Evolutionary conservation across 164 flowering plant genomes (phyloP).

Genomic region (Vitis riparia): DNA sequence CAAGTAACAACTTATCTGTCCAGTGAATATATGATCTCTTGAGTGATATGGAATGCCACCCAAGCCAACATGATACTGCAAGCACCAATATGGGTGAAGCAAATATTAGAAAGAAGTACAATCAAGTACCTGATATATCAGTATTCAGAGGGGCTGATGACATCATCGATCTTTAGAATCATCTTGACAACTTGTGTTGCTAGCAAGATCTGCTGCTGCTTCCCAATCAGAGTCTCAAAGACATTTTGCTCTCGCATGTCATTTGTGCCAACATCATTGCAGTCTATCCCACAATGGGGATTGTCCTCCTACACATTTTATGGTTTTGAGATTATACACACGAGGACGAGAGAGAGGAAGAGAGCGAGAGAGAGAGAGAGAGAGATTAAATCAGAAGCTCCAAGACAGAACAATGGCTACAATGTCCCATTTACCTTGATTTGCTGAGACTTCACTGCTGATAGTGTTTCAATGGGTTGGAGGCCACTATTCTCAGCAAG

Average conservation of each 20-base stretch:
- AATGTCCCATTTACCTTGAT: constrained; percentile 56
- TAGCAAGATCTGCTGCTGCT: constrained; percentile 89
- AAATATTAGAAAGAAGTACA: background rate
- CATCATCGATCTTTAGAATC: constrained; percentile 95
- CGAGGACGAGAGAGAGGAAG: background rate
- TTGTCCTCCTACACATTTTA: constrained; percentile 68
- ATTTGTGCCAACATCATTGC: constrained; percentile 96
- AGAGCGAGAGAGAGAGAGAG: background rate
- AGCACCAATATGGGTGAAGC: background rate
- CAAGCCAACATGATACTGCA: constrained; percentile 2
- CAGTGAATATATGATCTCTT: background rate
- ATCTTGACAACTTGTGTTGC: constrained; percentile 99
- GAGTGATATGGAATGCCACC: background rate
- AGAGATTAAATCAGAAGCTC: background rate
- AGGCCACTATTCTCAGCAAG: constrained; percentile 99
- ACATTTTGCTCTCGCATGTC: constrained; percentile 97
- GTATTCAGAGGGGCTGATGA: constrained; percentile 74
- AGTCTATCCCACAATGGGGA: constrained; percentile 79
- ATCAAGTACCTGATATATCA: constrained; percentile 23
- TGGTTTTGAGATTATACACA: background rate
- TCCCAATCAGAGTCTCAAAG: constrained; percentile 92
- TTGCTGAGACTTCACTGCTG: constrained; percentile 95
- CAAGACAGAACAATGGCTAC: background rate
- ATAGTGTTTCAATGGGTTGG: constrained; percentile 91
- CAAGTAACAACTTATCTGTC: background rate